Percentiles rank a stretch among this genome's conserved stretches.
phyloP scores from a whole-genome alignment of 352 stramenopile genomes.

The Phytophthora lateralis region DNA sequence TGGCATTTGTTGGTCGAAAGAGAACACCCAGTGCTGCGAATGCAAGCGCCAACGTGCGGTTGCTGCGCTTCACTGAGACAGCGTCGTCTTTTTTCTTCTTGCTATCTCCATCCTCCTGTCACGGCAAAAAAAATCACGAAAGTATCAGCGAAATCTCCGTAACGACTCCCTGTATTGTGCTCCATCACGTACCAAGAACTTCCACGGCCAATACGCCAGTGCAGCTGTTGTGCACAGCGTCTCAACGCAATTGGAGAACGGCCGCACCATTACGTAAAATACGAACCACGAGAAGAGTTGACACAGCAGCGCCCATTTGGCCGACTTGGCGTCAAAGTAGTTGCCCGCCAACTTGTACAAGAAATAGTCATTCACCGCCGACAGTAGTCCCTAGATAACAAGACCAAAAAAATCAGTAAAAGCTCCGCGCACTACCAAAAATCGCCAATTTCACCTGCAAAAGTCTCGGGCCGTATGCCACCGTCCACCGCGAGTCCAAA shows the following conservation, averaged over 20 bases:
- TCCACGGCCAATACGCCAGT: constrained; percentile 81
- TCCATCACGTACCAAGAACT: constrained; percentile 49
- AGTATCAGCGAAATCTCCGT: constrained; percentile 2
- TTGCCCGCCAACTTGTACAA: constrained; percentile 63
- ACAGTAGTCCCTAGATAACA: constrained; percentile 52
- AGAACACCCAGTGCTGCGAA: constrained; percentile 77
- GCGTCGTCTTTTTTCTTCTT: constrained; percentile 48
- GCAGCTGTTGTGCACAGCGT: constrained; percentile 78
- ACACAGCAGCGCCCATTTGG: constrained; percentile 78
- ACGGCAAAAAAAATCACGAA: constrained; percentile 4
- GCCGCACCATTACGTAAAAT: constrained; percentile 86
- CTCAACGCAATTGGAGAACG: constrained; percentile 89
- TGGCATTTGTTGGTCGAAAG: constrained; percentile 80
- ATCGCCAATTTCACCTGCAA: constrained; percentile 50
- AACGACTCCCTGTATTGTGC: background rate
- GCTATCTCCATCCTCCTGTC: constrained; percentile 25
- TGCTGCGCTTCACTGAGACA: constrained; percentile 32
- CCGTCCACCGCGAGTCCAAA: constrained; percentile 80
- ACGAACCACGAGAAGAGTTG: constrained; percentile 86
- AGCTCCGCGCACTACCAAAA: background rate
- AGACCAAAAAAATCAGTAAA: constrained; percentile 5
- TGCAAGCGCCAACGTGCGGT: constrained; percentile 48
- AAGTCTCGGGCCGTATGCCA: constrained; percentile 79
- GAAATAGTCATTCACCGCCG: constrained; percentile 74
- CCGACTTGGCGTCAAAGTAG: constrained; percentile 71